Percentiles rank a stretch among this genome's conserved stretches.
Conservation (phyloP, 1,139 yeast species). For the Zygosaccharomyces pseudobailii region DNA sequence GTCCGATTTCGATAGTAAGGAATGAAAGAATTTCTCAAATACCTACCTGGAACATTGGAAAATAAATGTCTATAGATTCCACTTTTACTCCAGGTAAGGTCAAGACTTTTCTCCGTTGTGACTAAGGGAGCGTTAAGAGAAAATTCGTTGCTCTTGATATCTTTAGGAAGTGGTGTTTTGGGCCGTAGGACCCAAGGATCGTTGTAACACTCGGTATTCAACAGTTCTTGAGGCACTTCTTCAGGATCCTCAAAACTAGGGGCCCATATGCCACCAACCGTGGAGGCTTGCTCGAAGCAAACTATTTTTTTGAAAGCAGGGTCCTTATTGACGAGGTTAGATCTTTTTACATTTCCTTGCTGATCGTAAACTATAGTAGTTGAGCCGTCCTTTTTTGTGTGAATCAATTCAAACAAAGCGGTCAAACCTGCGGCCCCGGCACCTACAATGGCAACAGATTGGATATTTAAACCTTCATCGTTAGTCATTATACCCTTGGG, state of each 20-base stretch:
- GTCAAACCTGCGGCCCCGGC: conserved; percentile 41
- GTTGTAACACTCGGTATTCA: conserved; percentile 22
- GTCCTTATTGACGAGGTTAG: conserved; percentile 7
- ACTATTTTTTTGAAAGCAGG: conserved; percentile 28
- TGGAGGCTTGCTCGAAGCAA: conserved; percentile 36
- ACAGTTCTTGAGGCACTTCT: conserved; percentile 21
- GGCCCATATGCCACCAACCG: conserved; percentile 40
- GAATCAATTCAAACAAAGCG: conserved; percentile 34
- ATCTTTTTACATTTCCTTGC: conserved; percentile 11
- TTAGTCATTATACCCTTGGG: conserved; percentile 4
- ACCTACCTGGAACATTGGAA: conserved; percentile 18
- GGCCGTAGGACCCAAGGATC: conserved; percentile 26
- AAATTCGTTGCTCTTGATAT: conserved; percentile 4
- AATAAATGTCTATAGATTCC: conserved; percentile 16
- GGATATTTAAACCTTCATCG: conserved; percentile 12
- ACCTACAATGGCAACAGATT: conserved; percentile 37
- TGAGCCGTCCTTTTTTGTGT: conserved; percentile 31
- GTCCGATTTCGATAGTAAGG: conserved; percentile 5
- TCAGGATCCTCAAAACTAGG: conserved; percentile 22
- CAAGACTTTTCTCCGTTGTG: background rate
- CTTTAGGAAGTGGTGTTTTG: conserved; percentile 13
- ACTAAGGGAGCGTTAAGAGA: conserved; percentile 21
- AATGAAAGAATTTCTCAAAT: conserved; percentile 18
- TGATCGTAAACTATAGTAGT: conserved; percentile 22
- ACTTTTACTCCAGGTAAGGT: conserved; percentile 13